Evolutionary conservation across 495 filamentous ascomycete genomes (phyloP).

Genomic region (Terfezia claveryi): DNA sequence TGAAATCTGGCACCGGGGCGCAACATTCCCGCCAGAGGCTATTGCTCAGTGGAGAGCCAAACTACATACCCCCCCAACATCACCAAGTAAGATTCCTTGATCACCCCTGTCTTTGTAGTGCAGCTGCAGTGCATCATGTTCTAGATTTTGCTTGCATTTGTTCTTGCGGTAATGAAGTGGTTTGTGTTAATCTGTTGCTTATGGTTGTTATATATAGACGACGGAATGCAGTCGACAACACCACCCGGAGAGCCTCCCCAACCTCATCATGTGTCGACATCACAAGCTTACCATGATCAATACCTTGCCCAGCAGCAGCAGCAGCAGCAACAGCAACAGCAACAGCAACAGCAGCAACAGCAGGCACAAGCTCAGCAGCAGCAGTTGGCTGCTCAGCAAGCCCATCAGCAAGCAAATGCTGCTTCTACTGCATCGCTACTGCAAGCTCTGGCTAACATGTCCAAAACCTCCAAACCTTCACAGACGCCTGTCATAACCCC

Average conservation of each 20-base stretch:
- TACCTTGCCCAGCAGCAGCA: neutral
- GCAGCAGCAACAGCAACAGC: neutral
- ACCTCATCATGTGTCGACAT: constrained; percentile 23
- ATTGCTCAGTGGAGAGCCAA: constrained; percentile 71
- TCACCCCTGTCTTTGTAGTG: neutral
- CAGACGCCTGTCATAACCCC: constrained; percentile 28
- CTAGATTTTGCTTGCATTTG: constrained; percentile 6
- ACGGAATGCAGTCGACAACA: constrained; percentile 50
- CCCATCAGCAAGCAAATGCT: constrained; percentile 20
- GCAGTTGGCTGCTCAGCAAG: constrained; percentile 21
- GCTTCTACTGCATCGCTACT: constrained; percentile 42
- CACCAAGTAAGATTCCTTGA: constrained; percentile 27
- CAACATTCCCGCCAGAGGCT: constrained; percentile 69
- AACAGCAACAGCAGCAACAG: constrained; percentile 8
- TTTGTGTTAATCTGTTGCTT: constrained; percentile 16
- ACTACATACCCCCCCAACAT: constrained; percentile 41
- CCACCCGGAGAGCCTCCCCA: constrained; percentile 57
- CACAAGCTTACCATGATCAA: neutral
- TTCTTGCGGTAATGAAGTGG: constrained; percentile 7
- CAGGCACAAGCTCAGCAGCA: constrained; percentile 18
- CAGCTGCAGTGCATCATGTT: neutral
- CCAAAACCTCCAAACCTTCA: constrained; percentile 46
- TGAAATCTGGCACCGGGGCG: constrained; percentile 93
- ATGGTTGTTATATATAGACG: constrained; percentile 16
- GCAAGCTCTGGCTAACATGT: constrained; percentile 66